phyloP scores from a whole-genome alignment of 1,284 basidiomycete genomes.

The Rhodotorula sp. region DNA sequence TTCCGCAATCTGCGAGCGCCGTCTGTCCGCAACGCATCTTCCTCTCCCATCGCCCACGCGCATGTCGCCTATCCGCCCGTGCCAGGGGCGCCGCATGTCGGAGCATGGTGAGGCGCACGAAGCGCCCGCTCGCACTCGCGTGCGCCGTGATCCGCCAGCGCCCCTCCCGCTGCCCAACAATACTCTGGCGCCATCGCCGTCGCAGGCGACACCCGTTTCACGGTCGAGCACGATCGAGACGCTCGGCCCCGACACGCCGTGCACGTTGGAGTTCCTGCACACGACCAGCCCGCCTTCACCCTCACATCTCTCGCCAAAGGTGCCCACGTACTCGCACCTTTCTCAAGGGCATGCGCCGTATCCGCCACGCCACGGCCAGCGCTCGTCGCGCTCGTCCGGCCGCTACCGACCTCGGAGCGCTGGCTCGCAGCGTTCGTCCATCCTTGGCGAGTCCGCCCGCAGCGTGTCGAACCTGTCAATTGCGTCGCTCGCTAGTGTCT shows the following conservation, averaged over 20 bases:
- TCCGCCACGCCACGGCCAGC: neutral
- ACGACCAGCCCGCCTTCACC: neutral
- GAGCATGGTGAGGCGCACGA: constrained; percentile 15
- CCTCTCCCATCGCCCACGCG: neutral
- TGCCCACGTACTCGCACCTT: neutral
- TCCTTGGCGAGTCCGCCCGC: constrained; percentile 7
- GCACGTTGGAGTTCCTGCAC: constrained; percentile 14
- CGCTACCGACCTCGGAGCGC: neutral
- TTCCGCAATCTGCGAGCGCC: neutral
- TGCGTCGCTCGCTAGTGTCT: constrained; percentile 2
- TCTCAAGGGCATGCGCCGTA: neutral
- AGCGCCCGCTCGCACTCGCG: constrained; percentile 17
- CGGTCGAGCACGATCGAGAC: constrained; percentile 27
- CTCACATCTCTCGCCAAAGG: neutral
- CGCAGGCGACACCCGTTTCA: neutral
- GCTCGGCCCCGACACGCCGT: constrained; percentile 29
- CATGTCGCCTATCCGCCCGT: neutral
- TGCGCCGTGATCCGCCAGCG: constrained; percentile 9
- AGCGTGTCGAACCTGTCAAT: constrained; percentile 14
- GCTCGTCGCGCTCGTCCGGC: neutral
- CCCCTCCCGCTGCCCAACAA: neutral
- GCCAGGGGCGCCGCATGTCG: constrained; percentile 19
- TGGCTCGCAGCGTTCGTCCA: constrained; percentile 10
- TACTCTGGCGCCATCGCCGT: neutral
- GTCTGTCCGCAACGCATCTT: neutral